Percentiles rank a stretch among this genome's conserved stretches.
Conservation (phyloP, 129 eudicot species). For the Chrysanthemum lavandulifolium region DNA sequence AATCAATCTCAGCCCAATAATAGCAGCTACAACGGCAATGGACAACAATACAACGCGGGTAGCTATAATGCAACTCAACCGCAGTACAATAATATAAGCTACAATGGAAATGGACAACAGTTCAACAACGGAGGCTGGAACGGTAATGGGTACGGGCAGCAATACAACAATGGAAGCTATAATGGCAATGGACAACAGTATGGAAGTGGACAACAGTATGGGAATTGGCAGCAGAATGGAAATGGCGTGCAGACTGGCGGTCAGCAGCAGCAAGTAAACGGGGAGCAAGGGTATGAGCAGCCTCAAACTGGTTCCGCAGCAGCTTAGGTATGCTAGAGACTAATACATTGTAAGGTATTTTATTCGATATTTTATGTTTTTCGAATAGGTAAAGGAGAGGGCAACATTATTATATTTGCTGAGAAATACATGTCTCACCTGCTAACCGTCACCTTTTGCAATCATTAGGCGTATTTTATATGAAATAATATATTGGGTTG, state of each 20-base stretch:
- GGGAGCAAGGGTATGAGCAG: conserved; percentile 32
- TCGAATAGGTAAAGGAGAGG: conserved; percentile 15
- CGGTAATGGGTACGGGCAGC: conserved; percentile 11
- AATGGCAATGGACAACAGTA: conserved; percentile 14
- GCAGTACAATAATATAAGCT: background rate
- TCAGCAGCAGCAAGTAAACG: conserved; percentile 27
- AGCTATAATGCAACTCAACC: conserved; percentile 7
- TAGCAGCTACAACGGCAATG: background rate
- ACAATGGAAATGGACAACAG: background rate
- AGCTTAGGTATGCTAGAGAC: conserved; percentile 18
- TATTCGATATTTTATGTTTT: conserved; percentile 8
- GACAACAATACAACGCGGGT: conserved; percentile 11
- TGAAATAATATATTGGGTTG: conserved; percentile 24
- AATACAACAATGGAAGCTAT: conserved; percentile 1
- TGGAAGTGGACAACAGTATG: background rate
- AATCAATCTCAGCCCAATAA: conserved; percentile 2
- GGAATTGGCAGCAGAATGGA: background rate
- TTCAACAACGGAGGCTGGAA: conserved; percentile 1
- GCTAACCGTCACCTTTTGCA: conserved; percentile 13
- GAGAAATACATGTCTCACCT: conserved; percentile 18
- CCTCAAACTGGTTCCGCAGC: conserved; percentile 25
- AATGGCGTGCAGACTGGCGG: conserved; percentile 6
- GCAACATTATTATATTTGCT: conserved; percentile 2
- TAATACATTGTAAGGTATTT: conserved; percentile 19
- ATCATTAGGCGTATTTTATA: conserved; percentile 4